These are phyloP conservation scores for Trichoderma atrobrunneum DNA, from an alignment of 2,329 filamentous ascomycete genomes.

Conservation along the genomic window DNA sequence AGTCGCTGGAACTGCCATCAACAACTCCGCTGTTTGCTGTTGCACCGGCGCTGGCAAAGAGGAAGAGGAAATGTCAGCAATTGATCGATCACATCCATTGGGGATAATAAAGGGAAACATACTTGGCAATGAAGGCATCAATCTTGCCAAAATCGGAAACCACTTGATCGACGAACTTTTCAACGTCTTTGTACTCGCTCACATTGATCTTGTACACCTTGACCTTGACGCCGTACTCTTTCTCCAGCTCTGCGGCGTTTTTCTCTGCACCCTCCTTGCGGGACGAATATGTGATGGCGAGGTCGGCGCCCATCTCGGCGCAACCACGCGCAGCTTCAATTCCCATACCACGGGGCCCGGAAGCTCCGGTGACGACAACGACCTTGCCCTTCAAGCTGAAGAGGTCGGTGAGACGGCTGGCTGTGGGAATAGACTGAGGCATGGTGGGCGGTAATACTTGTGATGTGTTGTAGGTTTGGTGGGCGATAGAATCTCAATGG, in stretches of 20 bases:
- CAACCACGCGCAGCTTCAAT: constrained; percentile 66
- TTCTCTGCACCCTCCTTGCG: constrained; percentile 65
- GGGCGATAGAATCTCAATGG: background rate
- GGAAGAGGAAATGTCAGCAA: background rate
- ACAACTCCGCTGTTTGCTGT: constrained; percentile 67
- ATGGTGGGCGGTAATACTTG: constrained; percentile 34
- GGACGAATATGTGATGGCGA: constrained; percentile 70
- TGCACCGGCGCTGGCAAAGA: constrained; percentile 53
- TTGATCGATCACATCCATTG: too few relatives aligned
- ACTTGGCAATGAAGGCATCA: constrained; percentile 74
- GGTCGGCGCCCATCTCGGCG: constrained; percentile 67
- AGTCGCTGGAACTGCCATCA: constrained; percentile 64
- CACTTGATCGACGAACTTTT: constrained; percentile 59
- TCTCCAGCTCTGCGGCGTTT: constrained; percentile 62
- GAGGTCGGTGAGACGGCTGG: constrained; percentile 59
- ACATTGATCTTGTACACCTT: constrained; percentile 60
- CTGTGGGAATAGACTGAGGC: constrained; percentile 56
- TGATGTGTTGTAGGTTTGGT: background rate
- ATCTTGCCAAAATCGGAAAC: constrained; percentile 71
- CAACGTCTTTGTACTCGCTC: constrained; percentile 50
- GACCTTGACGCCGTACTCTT: constrained; percentile 66
- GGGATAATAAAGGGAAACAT: constrained; percentile 52
- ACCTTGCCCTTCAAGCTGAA: constrained; percentile 73
- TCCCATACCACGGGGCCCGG: constrained; percentile 67
- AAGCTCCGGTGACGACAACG: constrained; percentile 67